Conservation (phyloP, 2,329 filamentous ascomycete genomes). For the Setomelanomma holmii region DNA sequence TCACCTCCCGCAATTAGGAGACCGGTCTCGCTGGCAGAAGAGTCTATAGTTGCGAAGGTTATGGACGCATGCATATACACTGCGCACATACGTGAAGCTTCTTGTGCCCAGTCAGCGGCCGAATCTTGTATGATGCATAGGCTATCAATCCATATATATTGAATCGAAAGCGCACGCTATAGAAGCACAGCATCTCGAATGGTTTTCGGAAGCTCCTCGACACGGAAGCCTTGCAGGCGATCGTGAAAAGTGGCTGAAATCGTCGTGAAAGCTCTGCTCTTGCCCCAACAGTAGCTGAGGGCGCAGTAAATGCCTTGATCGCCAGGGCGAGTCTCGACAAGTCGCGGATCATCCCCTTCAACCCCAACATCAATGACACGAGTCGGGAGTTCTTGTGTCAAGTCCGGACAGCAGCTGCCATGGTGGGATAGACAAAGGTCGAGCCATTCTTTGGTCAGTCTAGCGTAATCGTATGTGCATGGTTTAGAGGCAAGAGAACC, state of each 20-base stretch:
- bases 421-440: not conserved
- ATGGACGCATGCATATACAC: not conserved
- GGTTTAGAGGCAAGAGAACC: no score
- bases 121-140: constrained; percentile 24
- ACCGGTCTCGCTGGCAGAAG: not conserved
- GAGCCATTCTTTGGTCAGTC: not conserved
- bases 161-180: not conserved
- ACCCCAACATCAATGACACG: not conserved
- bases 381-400: not conserved
- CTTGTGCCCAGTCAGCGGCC: constrained; percentile 24
- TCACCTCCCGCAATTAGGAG: not conserved
- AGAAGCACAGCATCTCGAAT: not conserved
- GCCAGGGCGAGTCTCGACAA: not conserved
- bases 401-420: not conserved
- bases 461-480: not conserved
- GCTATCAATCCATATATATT: constrained; percentile 37
- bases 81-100: constrained; percentile 10
- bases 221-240: not conserved
- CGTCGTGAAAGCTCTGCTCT: not conserved
- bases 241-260: not conserved
- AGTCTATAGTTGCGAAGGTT: not conserved
- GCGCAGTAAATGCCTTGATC: not conserved
- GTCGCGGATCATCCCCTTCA: not conserved
- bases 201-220: not conserved
- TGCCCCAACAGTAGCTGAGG: not conserved